A percentile compares a stretch with the other conserved stretches of the same genome.
Conservation (phyloP, 1,139 yeast genomes). For the Candida buenavistaensis region DNA sequence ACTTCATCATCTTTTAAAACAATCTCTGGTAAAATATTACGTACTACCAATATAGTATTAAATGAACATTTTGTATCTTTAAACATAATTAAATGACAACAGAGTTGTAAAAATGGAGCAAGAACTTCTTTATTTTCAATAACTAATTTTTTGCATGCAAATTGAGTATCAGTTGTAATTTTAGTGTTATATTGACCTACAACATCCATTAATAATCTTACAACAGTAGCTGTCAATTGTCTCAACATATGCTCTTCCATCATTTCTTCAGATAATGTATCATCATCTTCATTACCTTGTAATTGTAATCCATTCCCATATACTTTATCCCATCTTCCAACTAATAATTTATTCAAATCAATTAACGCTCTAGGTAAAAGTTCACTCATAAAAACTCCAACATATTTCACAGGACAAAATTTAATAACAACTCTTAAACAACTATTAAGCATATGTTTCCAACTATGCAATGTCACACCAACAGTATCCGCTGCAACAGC, state of each 20-base stretch:
- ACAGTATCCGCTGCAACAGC: conserved; percentile 83
- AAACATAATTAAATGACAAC: conserved; percentile 76
- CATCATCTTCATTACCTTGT: conserved; percentile 73
- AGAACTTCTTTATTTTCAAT: conserved; percentile 64
- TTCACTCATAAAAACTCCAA: conserved; percentile 69
- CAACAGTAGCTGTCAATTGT: conserved; percentile 93
- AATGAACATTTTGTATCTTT: conserved; percentile 92
- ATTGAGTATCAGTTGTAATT: conserved; percentile 54
- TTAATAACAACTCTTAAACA: conserved; percentile 84
- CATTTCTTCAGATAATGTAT: conserved; percentile 93
- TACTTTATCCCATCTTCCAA: conserved; percentile 73
- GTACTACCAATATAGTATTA: conserved; percentile 78
- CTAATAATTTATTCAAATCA: conserved; percentile 71
- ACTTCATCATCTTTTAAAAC: conserved; percentile 72
- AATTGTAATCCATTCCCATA: conserved; percentile 69
- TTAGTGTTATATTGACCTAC: conserved; percentile 69
- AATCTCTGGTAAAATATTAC: conserved; percentile 69
- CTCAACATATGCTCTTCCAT: conserved; percentile 94
- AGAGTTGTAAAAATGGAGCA: conserved; percentile 75
- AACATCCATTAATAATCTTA: conserved; percentile 80
- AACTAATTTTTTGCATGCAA: conserved; percentile 64
- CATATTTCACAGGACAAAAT: conserved; percentile 77
- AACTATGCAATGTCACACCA: conserved; percentile 91
- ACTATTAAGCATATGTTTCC: conserved; percentile 94
- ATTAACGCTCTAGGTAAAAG: conserved; percentile 74